Percentiles rank a stretch among this genome's conserved stretches.
phyloP scores from a whole-genome alignment of 2,329 filamentous ascomycete species.

The Fusarium sp. region DNA sequence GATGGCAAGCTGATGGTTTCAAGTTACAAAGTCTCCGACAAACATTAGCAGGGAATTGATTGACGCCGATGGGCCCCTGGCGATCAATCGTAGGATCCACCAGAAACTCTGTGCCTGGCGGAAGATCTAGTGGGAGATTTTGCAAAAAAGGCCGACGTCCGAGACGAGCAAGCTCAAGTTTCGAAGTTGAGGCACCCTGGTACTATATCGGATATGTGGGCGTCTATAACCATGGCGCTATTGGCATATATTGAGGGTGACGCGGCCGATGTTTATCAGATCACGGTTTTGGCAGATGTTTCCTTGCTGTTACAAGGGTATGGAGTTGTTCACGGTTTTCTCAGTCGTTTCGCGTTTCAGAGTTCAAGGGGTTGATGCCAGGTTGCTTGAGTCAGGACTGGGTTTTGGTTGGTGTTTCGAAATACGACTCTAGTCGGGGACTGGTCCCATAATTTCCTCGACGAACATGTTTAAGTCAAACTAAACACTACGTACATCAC shows the following conservation, averaged over 20 bases:
- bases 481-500: constrained; percentile 14
- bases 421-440: constrained; percentile 8
- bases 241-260: constrained; percentile 39
- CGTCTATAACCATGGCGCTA: constrained; percentile 8
- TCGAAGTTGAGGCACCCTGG: constrained; percentile 37
- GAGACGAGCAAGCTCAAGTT: constrained; percentile 35
- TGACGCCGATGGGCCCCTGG: constrained; percentile 33
- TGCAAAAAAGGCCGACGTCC: constrained; percentile 26
- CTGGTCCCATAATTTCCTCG: constrained; percentile 26
- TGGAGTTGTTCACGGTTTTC: constrained; percentile 25
- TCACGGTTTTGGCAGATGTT: constrained; percentile 40
- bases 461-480: constrained; percentile 16
- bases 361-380: constrained; percentile 34
- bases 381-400: constrained; percentile 30
- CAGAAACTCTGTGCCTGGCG: constrained; percentile 40
- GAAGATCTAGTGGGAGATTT: constrained; percentile 40
- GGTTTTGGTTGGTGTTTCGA: constrained; percentile 39
- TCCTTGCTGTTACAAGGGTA: constrained; percentile 30
- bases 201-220: constrained; percentile 14
- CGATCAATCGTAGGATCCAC: constrained; percentile 40
- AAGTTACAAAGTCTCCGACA: constrained; percentile 38
- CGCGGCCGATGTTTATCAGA: constrained; percentile 44
- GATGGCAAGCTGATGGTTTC: constrained; percentile 45
- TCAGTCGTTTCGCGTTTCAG: constrained; percentile 46
- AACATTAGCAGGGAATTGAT: constrained; percentile 28